Evolutionary conservation across 2,329 filamentous ascomycete species (phyloP).

Genomic region (Cladosporium sp.): DNA sequence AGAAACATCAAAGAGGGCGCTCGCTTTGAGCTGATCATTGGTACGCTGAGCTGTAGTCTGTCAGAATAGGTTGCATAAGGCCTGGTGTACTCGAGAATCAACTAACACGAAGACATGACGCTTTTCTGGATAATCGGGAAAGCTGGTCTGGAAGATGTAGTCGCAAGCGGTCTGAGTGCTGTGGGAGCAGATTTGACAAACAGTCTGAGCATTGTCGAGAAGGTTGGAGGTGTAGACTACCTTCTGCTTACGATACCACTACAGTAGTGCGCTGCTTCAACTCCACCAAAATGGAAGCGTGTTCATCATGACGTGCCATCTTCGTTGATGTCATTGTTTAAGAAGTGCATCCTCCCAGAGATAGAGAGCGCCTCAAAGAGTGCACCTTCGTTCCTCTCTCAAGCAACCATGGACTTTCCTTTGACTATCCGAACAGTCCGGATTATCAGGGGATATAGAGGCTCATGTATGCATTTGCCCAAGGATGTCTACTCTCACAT

Average conservation of each 20-base stretch:
- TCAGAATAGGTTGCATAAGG: not conserved
- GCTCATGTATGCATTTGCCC: too few relatives aligned
- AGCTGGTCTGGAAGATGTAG: constrained; percentile 17
- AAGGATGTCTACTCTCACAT: too few relatives aligned
- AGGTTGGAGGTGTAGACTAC: not conserved
- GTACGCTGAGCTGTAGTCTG: not conserved
- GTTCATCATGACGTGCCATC: constrained; percentile 6
- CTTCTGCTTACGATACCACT: not conserved
- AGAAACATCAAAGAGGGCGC: constrained; percentile 43
- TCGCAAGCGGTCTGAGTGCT: constrained; percentile 8
- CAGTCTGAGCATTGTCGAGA: constrained; percentile 17
- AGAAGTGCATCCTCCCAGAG: not conserved
- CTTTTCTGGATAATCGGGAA: constrained; percentile 16
- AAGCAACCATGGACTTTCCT: too few relatives aligned
- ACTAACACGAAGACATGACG: constrained; percentile 19
- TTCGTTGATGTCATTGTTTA: constrained; percentile 7
- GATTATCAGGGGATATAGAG: too few relatives aligned
- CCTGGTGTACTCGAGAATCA: too few relatives aligned
- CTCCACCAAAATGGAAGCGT: constrained; percentile 1
- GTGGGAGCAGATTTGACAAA: constrained; percentile 16
- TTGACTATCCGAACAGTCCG: too few relatives aligned
- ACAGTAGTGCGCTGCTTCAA: not conserved
- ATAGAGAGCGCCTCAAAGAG: too few relatives aligned
- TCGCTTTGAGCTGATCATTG: constrained; percentile 38
- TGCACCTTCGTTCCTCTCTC: too few relatives aligned